Evolutionary conservation across 2,329 filamentous ascomycete species (phyloP).

Genomic region (Colletotrichum sp.): DNA sequence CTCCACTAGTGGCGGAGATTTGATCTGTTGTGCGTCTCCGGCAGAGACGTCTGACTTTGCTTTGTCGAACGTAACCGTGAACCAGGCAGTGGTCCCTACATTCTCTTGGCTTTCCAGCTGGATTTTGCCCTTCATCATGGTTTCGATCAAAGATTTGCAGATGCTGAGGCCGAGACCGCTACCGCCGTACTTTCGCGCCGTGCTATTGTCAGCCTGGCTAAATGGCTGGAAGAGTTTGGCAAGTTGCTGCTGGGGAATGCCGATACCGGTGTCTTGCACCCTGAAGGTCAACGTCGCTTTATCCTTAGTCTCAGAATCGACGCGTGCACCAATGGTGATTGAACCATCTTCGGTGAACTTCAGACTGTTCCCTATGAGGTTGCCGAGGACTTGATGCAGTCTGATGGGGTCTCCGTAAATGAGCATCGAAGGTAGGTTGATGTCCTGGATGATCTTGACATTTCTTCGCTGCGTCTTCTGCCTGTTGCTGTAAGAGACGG

Average conservation of each 20-base stretch:
- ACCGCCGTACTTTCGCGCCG: slow-evolving; percentile 88
- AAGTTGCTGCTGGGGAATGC: slow-evolving; percentile 82
- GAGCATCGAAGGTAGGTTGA: slow-evolving; percentile 76
- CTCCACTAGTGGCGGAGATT: slow-evolving; percentile 39
- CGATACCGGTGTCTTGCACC: slow-evolving; percentile 89
- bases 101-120: slow-evolving; percentile 79
- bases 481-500: slow-evolving; percentile 69
- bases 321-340: slow-evolving; percentile 80
- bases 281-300: slow-evolving; percentile 81
- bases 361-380: slow-evolving; percentile 89
- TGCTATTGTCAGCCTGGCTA: slow-evolving; percentile 89
- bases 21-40: slow-evolving; percentile 54
- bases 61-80: slow-evolving; percentile 86
- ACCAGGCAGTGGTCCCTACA: slow-evolving; percentile 74
- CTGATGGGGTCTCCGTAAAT: slow-evolving; percentile 71
- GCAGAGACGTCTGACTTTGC: slow-evolving; percentile 66
- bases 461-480: slow-evolving; percentile 67
- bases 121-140: slow-evolving; percentile 87
- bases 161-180: slow-evolving; percentile 92
- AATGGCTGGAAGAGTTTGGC: slow-evolving; percentile 91
- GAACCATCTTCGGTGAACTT: slow-evolving; percentile 91
- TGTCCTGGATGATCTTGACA: slow-evolving; percentile 70
- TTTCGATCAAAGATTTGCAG: slow-evolving; percentile 92
- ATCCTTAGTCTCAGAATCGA: slow-evolving; percentile 73
- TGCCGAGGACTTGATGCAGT: slow-evolving; percentile 74